Percentiles rank a stretch among this genome's conserved stretches.
Conservation (phyloP, 192 early-diverging fungal genomes). For the Mortierella alpina region DNA sequence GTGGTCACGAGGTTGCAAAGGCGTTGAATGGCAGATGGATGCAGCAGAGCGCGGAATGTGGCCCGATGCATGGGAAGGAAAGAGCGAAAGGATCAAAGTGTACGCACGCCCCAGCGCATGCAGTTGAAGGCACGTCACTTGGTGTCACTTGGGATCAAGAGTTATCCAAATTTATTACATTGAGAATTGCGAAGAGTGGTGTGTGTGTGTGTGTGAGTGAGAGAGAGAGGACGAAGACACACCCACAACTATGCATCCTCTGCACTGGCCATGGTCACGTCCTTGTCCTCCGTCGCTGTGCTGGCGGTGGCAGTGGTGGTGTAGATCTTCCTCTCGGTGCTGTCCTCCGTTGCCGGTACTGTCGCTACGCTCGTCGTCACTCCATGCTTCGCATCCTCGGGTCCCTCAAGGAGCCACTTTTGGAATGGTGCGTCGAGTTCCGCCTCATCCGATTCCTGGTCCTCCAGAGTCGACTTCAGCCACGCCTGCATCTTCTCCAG, state of each 20-base stretch:
- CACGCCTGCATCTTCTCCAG: conserved; percentile 46
- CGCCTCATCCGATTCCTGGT: conserved; percentile 27
- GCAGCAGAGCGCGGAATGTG: not conserved
- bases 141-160: too few relatives aligned
- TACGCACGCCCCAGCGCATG: too few relatives aligned
- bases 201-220: too few relatives aligned
- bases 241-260: conserved; percentile 16
- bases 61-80: not conserved
- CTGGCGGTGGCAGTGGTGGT: conserved; percentile 9
- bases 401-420: conserved; percentile 46
- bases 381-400: conserved; percentile 31
- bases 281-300: conserved; percentile 16
- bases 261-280: conserved; percentile 32
- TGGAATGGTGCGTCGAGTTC: conserved; percentile 14
- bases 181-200: too few relatives aligned
- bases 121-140: too few relatives aligned
- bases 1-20: not conserved
- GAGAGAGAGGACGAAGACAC: too few relatives aligned
- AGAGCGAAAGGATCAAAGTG: not conserved
- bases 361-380: conserved; percentile 12
- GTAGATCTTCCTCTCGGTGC: conserved; percentile 33
- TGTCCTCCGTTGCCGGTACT: conserved; percentile 13
- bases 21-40: not conserved
- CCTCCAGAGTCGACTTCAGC: conserved; percentile 37
- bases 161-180: too few relatives aligned